Conservation (phyloP, 176 grass and related monocot genomes). For the Thalia dealbata region DNA sequence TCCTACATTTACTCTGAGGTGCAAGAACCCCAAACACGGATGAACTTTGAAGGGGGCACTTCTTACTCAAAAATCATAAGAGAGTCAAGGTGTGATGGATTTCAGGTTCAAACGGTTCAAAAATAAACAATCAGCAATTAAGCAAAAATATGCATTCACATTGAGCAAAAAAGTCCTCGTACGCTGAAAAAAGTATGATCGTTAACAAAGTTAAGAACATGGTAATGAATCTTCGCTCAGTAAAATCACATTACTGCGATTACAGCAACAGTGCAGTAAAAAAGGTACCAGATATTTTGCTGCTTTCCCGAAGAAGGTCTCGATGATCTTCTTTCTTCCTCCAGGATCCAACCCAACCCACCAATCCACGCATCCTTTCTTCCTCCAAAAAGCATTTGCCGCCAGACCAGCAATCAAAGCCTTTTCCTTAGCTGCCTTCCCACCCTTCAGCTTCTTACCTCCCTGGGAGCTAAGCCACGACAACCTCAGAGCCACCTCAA, state of each 20-base stretch:
- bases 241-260: neutral
- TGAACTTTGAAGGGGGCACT: neutral
- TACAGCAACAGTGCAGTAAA: slow-evolving; percentile 12
- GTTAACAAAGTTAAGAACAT: neutral
- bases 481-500: slow-evolving; percentile 73
- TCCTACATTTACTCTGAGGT: neutral
- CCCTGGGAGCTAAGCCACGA: slow-evolving; percentile 44
- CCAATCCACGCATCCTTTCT: slow-evolving; percentile 89
- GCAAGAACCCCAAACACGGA: neutral
- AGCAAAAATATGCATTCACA: neutral
- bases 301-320: slow-evolving; percentile 62
- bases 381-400: slow-evolving; percentile 80
- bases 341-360: slow-evolving; percentile 62
- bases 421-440: slow-evolving; percentile 66
- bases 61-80: neutral
- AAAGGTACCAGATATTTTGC: slow-evolving; percentile 53
- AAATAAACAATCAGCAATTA: neutral
- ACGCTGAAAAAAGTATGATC: neutral
- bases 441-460: slow-evolving; percentile 34
- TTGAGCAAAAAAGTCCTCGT: neutral
- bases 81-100: neutral
- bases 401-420: slow-evolving; percentile 36
- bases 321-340: slow-evolving; percentile 43
- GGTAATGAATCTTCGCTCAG: neutral
- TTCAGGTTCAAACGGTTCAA: neutral